A percentile compares a stretch with the other conserved stretches of the same genome.
These are phyloP conservation scores for Mycena olivaceomarginata DNA, from an alignment of 768 basidiomycete species.

Conservation along the genomic window DNA sequence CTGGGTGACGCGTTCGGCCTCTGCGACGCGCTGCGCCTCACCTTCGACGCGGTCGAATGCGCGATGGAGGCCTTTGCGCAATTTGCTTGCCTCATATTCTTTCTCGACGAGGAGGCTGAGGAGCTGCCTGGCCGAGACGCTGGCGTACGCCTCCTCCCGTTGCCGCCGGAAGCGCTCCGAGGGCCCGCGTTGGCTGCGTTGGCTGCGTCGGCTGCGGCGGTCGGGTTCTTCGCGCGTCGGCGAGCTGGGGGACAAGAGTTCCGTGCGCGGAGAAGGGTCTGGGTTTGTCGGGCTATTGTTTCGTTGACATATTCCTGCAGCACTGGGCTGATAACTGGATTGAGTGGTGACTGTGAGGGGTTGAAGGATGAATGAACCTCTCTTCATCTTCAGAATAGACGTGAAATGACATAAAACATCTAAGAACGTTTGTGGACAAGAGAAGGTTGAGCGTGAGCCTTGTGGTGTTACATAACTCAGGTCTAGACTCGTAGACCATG, in stretches of 20 bases:
- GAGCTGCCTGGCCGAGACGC: conserved; percentile 52
- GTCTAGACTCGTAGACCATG: too few species aligned
- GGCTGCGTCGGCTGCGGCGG: conserved; percentile 18
- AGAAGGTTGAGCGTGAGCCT: too few species aligned
- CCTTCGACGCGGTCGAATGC: conserved; percentile 61
- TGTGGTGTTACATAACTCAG: too few species aligned
- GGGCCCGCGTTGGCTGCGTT: conserved; percentile 53
- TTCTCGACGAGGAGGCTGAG: conserved; percentile 59
- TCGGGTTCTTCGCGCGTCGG: conserved; percentile 20
- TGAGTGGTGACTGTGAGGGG: not conserved
- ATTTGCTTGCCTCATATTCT: conserved; percentile 62
- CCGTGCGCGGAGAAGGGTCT: conserved; percentile 44
- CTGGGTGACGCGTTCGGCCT: conserved; percentile 37
- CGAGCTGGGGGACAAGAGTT: conserved; percentile 41
- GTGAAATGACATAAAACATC: conserved; percentile 21
- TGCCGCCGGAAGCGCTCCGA: conserved; percentile 55
- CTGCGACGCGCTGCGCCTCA: conserved; percentile 47
- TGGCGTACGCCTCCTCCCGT: conserved; percentile 57
- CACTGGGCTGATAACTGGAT: conserved; percentile 27
- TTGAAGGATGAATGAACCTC: conserved; percentile 17
- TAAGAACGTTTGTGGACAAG: too few species aligned
- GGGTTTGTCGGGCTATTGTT: conserved; percentile 42
- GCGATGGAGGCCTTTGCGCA: conserved; percentile 59
- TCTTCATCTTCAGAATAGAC: conserved; percentile 42
- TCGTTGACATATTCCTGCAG: conserved; percentile 36